Conservation (phyloP, 345 rosid species). For the Salix koriyanagi region DNA sequence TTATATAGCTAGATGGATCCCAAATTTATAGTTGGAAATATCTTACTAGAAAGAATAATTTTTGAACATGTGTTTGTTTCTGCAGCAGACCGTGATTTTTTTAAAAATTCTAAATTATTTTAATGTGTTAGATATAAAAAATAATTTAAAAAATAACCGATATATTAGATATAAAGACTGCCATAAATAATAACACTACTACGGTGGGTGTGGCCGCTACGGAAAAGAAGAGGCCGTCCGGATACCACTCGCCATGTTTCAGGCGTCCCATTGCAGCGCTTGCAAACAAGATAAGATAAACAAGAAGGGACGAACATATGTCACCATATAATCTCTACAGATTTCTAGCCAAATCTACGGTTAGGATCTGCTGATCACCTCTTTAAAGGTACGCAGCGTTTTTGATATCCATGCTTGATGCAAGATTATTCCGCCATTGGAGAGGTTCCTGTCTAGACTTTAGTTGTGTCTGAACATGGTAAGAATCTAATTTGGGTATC, state of each 20-base stretch:
- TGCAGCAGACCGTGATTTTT: no score
- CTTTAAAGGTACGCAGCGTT: background rate
- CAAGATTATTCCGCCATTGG: background rate
- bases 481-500: background rate
- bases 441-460: background rate
- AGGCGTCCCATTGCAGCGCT: background rate
- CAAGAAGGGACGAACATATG: background rate
- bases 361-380: background rate
- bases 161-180: no score
- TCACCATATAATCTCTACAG: background rate
- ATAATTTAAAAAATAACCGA: no score
- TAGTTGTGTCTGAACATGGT: background rate
- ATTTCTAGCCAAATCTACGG: background rate
- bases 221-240: slow-evolving; percentile 5
- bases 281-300: background rate
- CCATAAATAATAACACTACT: no score
- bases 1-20: no score
- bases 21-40: no score
- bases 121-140: no score
- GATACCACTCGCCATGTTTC: slow-evolving; percentile 9
- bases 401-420: background rate
- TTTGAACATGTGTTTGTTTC: no score
- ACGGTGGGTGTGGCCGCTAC: background rate
- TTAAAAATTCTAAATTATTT: no score
- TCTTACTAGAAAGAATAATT: no score